A percentile compares a stretch with the other conserved stretches of the same genome.
Conservation (phyloP, 768 basidiomycete species). For the Tulasnella calospora region DNA sequence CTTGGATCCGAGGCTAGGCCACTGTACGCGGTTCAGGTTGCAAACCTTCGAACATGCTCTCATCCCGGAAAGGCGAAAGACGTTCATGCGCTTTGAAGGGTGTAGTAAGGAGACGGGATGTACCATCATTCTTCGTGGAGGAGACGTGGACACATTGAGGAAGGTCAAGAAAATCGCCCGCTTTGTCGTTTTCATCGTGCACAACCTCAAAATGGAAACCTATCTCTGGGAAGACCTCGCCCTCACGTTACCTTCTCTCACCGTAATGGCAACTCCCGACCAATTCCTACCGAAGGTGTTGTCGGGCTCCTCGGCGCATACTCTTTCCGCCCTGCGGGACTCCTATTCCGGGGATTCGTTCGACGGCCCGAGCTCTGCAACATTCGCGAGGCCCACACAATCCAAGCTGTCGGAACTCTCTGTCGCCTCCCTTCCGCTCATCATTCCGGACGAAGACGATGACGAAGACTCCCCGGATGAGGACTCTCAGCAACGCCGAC, state of each 20-base stretch:
- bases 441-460: not conserved
- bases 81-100: conserved; percentile 97
- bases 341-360: not conserved
- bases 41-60: conserved; percentile 92
- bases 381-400: not conserved
- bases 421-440: not conserved
- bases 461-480: conserved; percentile 54
- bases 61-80: conserved; percentile 92
- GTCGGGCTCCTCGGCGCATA: conserved; percentile 27
- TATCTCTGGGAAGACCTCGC: conserved; percentile 92
- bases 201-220: conserved; percentile 90
- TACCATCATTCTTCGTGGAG: conserved; percentile 88
- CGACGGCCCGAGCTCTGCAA: not conserved
- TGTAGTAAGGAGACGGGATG: conserved; percentile 90
- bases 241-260: conserved; percentile 64
- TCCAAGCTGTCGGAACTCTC: not conserved
- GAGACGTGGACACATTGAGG: conserved; percentile 68
- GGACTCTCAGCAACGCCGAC: conserved; percentile 61
- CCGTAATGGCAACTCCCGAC: conserved; percentile 59
- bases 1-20: conserved; percentile 80
- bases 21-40: conserved; percentile 77
- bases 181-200: conserved; percentile 87
- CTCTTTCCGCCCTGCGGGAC: not conserved
- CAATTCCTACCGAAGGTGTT: conserved; percentile 29
- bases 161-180: conserved; percentile 89